Base-by-base conservation (phyloP, 116 monocot genomes). In the Cymodocea nodosa region DNA sequence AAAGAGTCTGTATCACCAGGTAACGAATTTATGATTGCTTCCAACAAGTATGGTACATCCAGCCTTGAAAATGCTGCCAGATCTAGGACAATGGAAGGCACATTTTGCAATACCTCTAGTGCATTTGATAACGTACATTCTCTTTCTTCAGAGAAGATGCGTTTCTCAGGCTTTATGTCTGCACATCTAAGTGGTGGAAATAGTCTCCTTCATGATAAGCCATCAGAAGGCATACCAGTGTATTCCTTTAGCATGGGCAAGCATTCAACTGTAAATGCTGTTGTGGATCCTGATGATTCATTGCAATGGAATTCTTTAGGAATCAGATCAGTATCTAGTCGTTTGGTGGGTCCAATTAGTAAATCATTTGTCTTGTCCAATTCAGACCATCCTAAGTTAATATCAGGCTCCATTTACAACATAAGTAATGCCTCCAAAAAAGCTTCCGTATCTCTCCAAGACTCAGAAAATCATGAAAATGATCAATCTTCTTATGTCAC, bases 181-280 rank as follows among this genome's bases (percentile, higher is more conserved):
- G 70, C 85, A 69, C 83, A 91, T 50, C 67, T 80, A 39, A 80
- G 73, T 62, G 68, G 59, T 75, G 84, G 76, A 59, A 87, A 79
- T 68, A 88, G 76, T 71, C 82, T 86, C 60, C 66, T 91, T 64
- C 79, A 61, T 82, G 97, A 98, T 82, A 82, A 78, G 55, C 78
- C 80, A 66, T 80, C 88, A 71, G 89, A 86, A 71, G 90, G 88
- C 62, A 85, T 98, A 70, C 97, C 97, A 9, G 61, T 88, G 34
- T 98, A 98, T 71, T 91, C 91, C 9, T 63, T 84, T 59, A 68
- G 71, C 60, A 68, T 72, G 56, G 83, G 85, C 54, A 93, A 79
- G 52, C 85, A 49, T 62, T 49, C 50, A 51, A 50, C 37, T 22
- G 73, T 77, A 68, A 62, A 66, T 57, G 56, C 64, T 61, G 54